Evolutionary conservation across 257 asterid species (phyloP), one percentile per base, ranked within the genome.

Genomic region (Solanum phureja): DNA sequence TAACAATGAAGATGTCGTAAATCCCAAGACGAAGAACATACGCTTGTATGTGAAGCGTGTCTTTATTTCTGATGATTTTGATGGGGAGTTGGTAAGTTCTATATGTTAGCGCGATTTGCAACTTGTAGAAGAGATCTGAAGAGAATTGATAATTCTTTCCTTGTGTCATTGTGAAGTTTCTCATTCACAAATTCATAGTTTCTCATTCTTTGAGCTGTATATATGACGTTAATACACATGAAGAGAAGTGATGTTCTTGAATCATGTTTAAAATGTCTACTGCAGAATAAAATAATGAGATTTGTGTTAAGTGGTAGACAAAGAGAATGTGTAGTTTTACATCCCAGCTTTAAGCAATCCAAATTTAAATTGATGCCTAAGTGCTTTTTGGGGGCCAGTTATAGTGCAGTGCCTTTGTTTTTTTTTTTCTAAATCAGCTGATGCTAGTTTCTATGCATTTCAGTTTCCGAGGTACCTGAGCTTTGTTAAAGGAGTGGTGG

Each of bases 391-490:
- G 58, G 52, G 24, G 60, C 35, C 83, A 24, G 52, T 76, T 38
- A n/a, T 5, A 33, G 62, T 44, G 8, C 64, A 7, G 64, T 79
- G 38, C 8, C 38, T 31, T 44, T 44, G 16, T 3, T 40, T 27
- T 44, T 34, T 86, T 71, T 33, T 33, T 0, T 4, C 6, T 40
- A 72, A 35, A 49, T 31, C 42, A 49, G 44, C 60, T 27, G 69
- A 86, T 85, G 34, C 29, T 33, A 58, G 73, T 90, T 93, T 24
- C 87, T 86, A 42, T 84, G 77, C 35, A 46, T 85, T 91, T 93
- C 93, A 97, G 99, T 97, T 97, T 89, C 99, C 99, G 8, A 95
- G 99, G 89, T 97, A 97, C 96, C 89, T 97, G 93, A 96, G 99
- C 96, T 97, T 97, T 87, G 99, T 97, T 87, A 97, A 91, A 93